These are phyloP conservation scores for Parachaetomium inaequale DNA, from an alignment of 495 filamentous ascomycete species.

Conservation along the genomic window DNA sequence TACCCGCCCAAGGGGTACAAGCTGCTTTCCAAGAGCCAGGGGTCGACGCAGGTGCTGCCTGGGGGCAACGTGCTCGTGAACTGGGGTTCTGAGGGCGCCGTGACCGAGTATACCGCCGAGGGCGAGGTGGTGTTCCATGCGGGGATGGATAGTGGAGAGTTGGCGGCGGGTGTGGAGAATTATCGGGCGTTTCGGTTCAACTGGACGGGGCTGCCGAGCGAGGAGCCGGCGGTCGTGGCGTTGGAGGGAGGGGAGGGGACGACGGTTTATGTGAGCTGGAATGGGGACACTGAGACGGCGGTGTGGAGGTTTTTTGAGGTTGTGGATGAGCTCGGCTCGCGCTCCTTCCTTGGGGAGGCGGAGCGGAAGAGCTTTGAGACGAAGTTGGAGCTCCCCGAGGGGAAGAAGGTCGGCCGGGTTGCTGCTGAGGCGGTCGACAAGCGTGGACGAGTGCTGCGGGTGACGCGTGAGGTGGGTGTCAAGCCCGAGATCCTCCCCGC, in stretches of 20 bases:
- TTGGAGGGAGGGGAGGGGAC: slow-evolving; percentile 24
- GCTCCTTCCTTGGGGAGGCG: slow-evolving; percentile 29
- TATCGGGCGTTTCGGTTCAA: slow-evolving; percentile 39
- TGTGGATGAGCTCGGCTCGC: slow-evolving; percentile 25
- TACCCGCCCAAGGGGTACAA: slow-evolving; percentile 36
- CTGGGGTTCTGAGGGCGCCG: slow-evolving; percentile 57
- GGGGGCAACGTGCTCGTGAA: slow-evolving; percentile 56
- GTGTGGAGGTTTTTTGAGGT: slow-evolving; percentile 34
- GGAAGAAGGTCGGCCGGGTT: slow-evolving; percentile 17
- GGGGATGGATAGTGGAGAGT: slow-evolving; percentile 33
- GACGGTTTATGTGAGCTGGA: slow-evolving; percentile 39
- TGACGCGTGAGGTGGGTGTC: slow-evolving; percentile 22
- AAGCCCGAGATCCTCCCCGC: slow-evolving; percentile 30
- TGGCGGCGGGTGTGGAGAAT: slow-evolving; percentile 33
- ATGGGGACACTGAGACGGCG: slow-evolving; percentile 39
- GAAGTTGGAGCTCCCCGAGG: slow-evolving; percentile 19
- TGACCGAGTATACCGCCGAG: slow-evolving; percentile 56
- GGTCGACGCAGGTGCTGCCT: slow-evolving; percentile 56
- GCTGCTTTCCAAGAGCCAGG: slow-evolving; percentile 57
- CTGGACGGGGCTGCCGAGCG: slow-evolving; percentile 37
- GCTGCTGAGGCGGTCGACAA: slow-evolving; percentile 32
- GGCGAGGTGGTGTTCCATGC: slow-evolving; percentile 51
- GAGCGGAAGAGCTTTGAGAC: slow-evolving; percentile 37
- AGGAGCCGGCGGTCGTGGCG: slow-evolving; percentile 35
- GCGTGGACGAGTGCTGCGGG: slow-evolving; percentile 26